Conservation (phyloP, 352 stramenopile species). For the Pythium aristosporum region DNA sequence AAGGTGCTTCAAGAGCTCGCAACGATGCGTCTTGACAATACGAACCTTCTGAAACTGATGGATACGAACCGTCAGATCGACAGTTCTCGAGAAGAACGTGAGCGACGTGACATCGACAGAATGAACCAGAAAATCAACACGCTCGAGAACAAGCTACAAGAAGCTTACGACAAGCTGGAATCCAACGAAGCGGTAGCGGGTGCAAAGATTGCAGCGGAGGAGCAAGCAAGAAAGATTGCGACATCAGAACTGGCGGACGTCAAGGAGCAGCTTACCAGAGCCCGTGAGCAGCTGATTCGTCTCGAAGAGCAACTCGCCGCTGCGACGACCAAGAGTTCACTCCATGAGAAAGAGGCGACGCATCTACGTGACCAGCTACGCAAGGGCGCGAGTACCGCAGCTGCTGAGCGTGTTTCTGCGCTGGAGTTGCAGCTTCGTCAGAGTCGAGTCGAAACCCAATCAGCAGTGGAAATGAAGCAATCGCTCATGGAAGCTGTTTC, state of each 20-base stretch:
- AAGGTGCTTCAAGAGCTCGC: slow-evolving; percentile 60
- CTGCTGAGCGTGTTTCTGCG: slow-evolving; percentile 54
- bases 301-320: slow-evolving; percentile 55
- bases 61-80: slow-evolving; percentile 74
- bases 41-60: slow-evolving; percentile 81
- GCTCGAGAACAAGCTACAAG: slow-evolving; percentile 58
- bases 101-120: slow-evolving; percentile 45
- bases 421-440: slow-evolving; percentile 65
- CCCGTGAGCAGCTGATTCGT: slow-evolving; percentile 47
- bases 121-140: slow-evolving; percentile 46
- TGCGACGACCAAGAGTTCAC: slow-evolving; percentile 37
- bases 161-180: slow-evolving; percentile 64
- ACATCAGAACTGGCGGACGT: slow-evolving; percentile 39
- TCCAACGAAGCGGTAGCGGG: slow-evolving; percentile 48
- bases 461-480: slow-evolving; percentile 56
- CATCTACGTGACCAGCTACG: slow-evolving; percentile 56
- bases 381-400: slow-evolving; percentile 60
- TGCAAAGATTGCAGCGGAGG: slow-evolving; percentile 42
- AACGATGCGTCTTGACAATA: slow-evolving; percentile 65
- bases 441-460: slow-evolving; percentile 56
- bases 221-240: slow-evolving; percentile 63
- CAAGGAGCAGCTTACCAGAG: slow-evolving; percentile 32
- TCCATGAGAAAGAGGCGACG: slow-evolving; percentile 61
- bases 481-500: slow-evolving; percentile 57
- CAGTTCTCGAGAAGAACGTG: slow-evolving; percentile 50